phyloP scores from a whole-genome alignment of 2,329 filamentous ascomycete species.

The Xylariales sp. region DNA sequence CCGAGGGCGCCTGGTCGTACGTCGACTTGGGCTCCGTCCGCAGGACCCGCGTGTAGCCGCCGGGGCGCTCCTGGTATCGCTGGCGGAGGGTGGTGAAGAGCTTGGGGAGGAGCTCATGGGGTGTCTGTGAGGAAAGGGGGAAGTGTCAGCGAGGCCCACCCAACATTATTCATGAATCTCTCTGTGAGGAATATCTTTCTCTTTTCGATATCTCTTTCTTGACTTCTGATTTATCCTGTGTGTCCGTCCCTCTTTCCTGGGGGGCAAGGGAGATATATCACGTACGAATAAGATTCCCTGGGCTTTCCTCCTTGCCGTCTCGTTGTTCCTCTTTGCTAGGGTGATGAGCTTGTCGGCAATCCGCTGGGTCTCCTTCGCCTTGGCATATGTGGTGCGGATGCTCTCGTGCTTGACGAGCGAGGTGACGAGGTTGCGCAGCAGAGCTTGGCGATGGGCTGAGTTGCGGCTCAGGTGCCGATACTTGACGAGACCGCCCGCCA shows the following conservation, averaged over 20 bases:
- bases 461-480: slow-evolving; percentile 84
- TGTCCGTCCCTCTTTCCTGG: too few species aligned
- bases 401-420: slow-evolving; percentile 90
- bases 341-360: slow-evolving; percentile 94
- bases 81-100: slow-evolving; percentile 78
- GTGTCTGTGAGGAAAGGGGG: slow-evolving; percentile 45
- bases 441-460: slow-evolving; percentile 83
- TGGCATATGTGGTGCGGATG: slow-evolving; percentile 91
- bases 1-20: slow-evolving; percentile 79
- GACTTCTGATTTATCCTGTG: too few species aligned
- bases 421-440: slow-evolving; percentile 93
- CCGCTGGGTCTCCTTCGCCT: slow-evolving; percentile 94
- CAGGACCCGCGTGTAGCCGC: slow-evolving; percentile 92
- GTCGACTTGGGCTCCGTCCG: slow-evolving; percentile 84
- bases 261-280: too few species aligned
- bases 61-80: slow-evolving; percentile 74
- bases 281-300: slow-evolving; percentile 80
- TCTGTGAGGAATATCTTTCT: too few species aligned
- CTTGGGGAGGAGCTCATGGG: slow-evolving; percentile 70
- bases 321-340: slow-evolving; percentile 87
- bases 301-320: slow-evolving; percentile 72
- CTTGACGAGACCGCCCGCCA: slow-evolving; percentile 84
- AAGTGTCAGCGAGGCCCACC: too few species aligned
- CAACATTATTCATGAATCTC: too few species aligned
- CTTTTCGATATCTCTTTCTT: too few species aligned